These are phyloP conservation scores for Flueggea neowawraea DNA, from an alignment of 441 rosid species.

Conservation along the genomic window DNA sequence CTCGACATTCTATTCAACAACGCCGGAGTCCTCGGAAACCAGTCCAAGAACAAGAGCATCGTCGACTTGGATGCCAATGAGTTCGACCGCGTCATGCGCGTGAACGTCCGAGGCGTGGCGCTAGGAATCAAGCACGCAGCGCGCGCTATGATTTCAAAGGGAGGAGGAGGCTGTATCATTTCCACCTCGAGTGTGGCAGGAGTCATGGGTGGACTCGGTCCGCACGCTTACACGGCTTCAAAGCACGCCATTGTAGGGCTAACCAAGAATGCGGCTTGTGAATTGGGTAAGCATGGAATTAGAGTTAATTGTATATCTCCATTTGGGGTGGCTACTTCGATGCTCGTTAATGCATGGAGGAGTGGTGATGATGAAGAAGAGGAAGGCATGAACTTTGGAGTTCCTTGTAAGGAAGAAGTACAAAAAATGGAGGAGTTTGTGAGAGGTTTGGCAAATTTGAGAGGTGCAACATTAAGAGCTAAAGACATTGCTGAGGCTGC, in stretches of 20 bases:
- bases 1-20: conserved; percentile 82
- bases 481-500: conserved; percentile 89
- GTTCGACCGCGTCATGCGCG: conserved; percentile 63
- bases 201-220: conserved; percentile 83
- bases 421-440: conserved; percentile 83
- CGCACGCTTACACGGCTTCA: conserved; percentile 89
- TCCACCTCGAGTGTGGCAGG: conserved; percentile 84
- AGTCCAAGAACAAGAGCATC: conserved; percentile 63
- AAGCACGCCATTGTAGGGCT: conserved; percentile 89
- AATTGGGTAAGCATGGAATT: conserved; percentile 70
- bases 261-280: conserved; percentile 81
- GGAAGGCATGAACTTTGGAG: conserved; percentile 22
- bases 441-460: conserved; percentile 62
- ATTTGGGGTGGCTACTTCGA: conserved; percentile 80
- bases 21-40: conserved; percentile 82
- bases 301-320: conserved; percentile 93
- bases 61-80: conserved; percentile 54
- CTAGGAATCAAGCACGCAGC: conserved; percentile 89
- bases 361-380: conserved; percentile 33
- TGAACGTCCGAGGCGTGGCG: conserved; percentile 67
- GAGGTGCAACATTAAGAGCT: conserved; percentile 53
- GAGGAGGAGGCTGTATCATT: conserved; percentile 64
- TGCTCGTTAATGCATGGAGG: conserved; percentile 83
- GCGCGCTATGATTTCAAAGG: conserved; percentile 50
- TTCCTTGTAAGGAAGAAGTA: conserved; percentile 34